phyloP scores from a whole-genome alignment of 352 stramenopile genomes.

The Plasmopara halstedii region DNA sequence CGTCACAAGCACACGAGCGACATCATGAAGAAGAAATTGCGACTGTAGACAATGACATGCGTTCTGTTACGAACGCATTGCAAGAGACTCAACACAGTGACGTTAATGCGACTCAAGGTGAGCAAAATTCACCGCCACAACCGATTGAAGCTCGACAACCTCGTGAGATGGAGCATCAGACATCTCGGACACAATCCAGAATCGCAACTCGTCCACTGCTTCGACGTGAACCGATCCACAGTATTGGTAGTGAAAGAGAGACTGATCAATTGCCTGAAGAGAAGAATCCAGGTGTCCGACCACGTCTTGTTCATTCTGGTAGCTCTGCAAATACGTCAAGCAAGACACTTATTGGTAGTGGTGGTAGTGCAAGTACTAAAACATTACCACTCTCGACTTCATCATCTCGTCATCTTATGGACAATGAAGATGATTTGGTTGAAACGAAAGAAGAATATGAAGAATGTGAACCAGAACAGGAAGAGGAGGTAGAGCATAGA shows the following conservation, averaged over 20 bases:
- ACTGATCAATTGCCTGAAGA: no score
- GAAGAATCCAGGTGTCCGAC: no score
- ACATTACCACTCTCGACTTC: background rate
- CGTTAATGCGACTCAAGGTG: background rate
- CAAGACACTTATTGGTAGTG: slow-evolving; percentile 12
- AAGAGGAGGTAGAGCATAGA: background rate
- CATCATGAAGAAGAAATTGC: slow-evolving; percentile 23
- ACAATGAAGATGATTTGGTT: background rate
- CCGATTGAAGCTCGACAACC: slow-evolving; percentile 14
- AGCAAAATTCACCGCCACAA: slow-evolving; percentile 13
- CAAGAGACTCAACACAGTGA: background rate
- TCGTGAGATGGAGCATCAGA: slow-evolving; percentile 6
- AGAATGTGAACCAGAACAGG: slow-evolving; percentile 14
- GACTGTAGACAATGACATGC: slow-evolving; percentile 24
- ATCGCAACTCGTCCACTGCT: slow-evolving; percentile 16
- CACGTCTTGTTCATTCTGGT: slow-evolving; percentile 20
- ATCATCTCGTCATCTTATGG: background rate
- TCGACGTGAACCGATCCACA: slow-evolving; percentile 20
- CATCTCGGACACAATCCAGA: slow-evolving; percentile 12
- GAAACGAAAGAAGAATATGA: slow-evolving; percentile 1
- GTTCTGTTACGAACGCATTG: background rate
- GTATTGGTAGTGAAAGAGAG: slow-evolving; percentile 23
- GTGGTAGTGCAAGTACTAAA: slow-evolving; percentile 1
- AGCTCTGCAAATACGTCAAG: slow-evolving; percentile 38
- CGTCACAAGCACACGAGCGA: slow-evolving; percentile 25